A percentile compares a stretch with the other conserved stretches of the same genome.
These are phyloP conservation scores for Lachnellula suecica DNA, from an alignment of 2,329 filamentous ascomycete species.

Conservation along the genomic window DNA sequence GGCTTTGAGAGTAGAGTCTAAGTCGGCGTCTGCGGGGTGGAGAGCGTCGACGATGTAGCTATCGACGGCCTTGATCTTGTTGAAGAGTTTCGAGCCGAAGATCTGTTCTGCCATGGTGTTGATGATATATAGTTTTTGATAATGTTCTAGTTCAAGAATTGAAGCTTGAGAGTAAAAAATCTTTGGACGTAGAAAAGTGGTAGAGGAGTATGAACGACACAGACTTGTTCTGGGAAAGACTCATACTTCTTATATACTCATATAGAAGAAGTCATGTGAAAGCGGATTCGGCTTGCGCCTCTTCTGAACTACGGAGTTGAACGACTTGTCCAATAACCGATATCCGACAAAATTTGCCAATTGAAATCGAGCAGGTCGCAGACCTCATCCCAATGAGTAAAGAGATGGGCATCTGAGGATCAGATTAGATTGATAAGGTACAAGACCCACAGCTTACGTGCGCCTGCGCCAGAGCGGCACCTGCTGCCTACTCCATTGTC, in stretches of 20 bases:
- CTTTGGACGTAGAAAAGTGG: too few species aligned
- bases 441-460: neutral
- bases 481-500: too few species aligned
- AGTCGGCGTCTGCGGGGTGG: conserved; percentile 8
- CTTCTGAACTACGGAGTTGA: neutral
- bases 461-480: too few species aligned
- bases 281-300: neutral
- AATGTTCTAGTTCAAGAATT: too few species aligned
- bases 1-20: conserved; percentile 7
- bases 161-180: too few species aligned
- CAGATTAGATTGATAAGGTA: neutral
- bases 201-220: too few species aligned
- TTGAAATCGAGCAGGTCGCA: neutral
- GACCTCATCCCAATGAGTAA: too few species aligned
- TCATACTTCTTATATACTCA: neutral
- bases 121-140: neutral
- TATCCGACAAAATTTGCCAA: neutral
- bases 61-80: conserved; percentile 13
- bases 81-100: neutral
- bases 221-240: neutral
- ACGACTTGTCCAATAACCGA: neutral
- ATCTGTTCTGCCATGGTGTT: conserved; percentile 1
- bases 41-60: conserved; percentile 11
- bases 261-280: neutral
- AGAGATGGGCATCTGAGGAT: too few species aligned